Conservation (phyloP, 257 asterid genomes). For the Paraleonurus japonicus region DNA sequence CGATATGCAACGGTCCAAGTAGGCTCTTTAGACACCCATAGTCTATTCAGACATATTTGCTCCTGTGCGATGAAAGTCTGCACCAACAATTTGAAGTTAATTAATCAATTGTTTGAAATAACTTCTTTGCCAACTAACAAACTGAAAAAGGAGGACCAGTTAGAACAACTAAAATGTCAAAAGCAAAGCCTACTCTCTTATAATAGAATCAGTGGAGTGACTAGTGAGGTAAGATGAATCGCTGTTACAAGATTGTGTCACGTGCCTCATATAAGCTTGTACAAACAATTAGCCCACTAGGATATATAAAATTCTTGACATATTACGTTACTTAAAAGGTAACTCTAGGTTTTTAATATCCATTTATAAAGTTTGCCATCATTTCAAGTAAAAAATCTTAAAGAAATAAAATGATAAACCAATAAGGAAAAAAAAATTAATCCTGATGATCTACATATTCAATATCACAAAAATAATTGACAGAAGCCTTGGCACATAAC, state of each 20-base stretch:
- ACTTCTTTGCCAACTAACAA: constrained; percentile 9
- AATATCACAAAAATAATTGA: constrained; percentile 1
- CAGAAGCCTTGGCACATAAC: constrained; percentile 8
- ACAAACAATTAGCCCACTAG: constrained; percentile 4
- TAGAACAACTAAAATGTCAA: not conserved
- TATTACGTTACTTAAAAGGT: not conserved
- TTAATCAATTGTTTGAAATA: constrained; percentile 12
- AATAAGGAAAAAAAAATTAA: not conserved
- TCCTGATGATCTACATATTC: not conserved
- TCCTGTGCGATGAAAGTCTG: constrained; percentile 97
- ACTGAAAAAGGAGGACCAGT: constrained; percentile 13
- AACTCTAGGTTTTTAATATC: not conserved
- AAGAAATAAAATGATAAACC: not conserved
- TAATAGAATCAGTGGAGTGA: constrained; percentile 16
- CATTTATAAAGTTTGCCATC: constrained; percentile 2
- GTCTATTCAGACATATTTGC: constrained; percentile 70
- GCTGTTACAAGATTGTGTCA: constrained; percentile 11
- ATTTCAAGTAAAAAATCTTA: constrained; percentile 1
- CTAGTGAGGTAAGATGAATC: not conserved
- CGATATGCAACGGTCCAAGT: constrained; percentile 72
- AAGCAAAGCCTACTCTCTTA: not conserved
- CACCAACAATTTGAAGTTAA: constrained; percentile 29
- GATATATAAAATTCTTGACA: not conserved
- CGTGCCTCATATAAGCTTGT: not conserved
- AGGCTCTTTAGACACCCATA: constrained; percentile 68